Percentiles rank a stretch among this genome's conserved stretches.
phyloP scores from a whole-genome alignment of 2,329 filamentous ascomycete genomes.

The Immersiporthe knoxdaviesiana region DNA sequence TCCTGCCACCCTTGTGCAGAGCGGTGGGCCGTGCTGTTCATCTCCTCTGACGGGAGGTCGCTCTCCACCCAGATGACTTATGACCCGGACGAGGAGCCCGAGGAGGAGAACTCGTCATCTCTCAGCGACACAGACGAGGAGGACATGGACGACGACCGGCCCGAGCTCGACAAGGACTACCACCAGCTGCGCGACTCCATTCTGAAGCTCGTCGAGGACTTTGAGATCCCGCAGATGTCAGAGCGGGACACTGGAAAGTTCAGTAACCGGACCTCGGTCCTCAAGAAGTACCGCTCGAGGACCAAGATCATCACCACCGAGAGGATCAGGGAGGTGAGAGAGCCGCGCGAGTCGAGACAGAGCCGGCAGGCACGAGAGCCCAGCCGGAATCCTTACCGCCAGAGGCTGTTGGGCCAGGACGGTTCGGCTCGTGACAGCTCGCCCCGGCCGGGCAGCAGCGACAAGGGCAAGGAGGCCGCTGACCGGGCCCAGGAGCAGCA shows the following conservation, averaged over 20 bases:
- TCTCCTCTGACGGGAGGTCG: constrained; percentile 71
- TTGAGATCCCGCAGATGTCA: constrained; percentile 73
- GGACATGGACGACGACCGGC: constrained; percentile 57
- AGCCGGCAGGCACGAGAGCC: constrained; percentile 39
- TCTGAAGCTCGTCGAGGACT: constrained; percentile 78
- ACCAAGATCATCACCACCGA: constrained; percentile 60
- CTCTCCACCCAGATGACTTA: constrained; percentile 75
- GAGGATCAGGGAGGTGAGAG: constrained; percentile 32
- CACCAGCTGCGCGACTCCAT: constrained; percentile 81
- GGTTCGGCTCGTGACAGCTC: constrained; percentile 32
- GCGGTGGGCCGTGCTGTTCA: constrained; percentile 80
- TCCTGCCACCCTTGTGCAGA: constrained; percentile 79
- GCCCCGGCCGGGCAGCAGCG: constrained; percentile 15
- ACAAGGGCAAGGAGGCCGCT: constrained; percentile 38
- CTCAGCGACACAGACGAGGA: constrained; percentile 64
- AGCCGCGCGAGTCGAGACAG: constrained; percentile 6
- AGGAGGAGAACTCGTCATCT: constrained; percentile 65
- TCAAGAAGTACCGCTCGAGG: constrained; percentile 63
- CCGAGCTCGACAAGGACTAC: constrained; percentile 76
- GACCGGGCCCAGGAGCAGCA: constrained; percentile 45
- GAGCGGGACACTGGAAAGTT: constrained; percentile 64
- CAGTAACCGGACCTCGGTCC: constrained; percentile 69
- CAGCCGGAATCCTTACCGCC: constrained; percentile 63
- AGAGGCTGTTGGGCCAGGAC: constrained; percentile 32
- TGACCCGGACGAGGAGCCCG: constrained; percentile 65